phyloP scores from a whole-genome alignment of 805 yeast genomes.

The Candida qinlingensis region DNA sequence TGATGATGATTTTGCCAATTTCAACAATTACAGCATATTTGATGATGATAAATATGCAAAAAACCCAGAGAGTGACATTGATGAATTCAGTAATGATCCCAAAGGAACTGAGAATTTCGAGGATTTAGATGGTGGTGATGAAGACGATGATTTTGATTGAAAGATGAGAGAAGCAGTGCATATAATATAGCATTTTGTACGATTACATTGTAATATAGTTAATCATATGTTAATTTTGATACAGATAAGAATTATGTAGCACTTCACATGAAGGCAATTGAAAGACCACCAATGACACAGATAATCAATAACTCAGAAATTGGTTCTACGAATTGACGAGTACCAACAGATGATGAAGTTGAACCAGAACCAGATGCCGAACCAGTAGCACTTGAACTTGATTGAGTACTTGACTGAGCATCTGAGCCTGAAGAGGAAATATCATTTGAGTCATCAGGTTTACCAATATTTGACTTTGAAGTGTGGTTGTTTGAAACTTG shows the following conservation, averaged over 20 bases:
- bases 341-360: background rate
- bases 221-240: background rate
- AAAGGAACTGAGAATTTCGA: background rate
- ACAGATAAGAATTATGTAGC: too few species aligned
- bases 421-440: background rate
- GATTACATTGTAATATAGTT: background rate
- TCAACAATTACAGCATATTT: background rate
- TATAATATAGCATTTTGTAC: background rate
- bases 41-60: background rate
- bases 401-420: background rate
- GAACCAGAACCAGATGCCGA: background rate
- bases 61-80: slow-evolving; percentile 3
- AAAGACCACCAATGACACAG: background rate
- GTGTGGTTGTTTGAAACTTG: slow-evolving; percentile 5
- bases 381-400: background rate
- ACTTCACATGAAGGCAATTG: slow-evolving; percentile 1
- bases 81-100: background rate
- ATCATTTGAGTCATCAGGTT: slow-evolving; percentile 2
- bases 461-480: background rate
- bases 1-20: background rate
- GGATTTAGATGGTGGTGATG: slow-evolving; percentile 1
- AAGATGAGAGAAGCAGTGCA: background rate
- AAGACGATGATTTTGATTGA: background rate
- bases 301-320: slow-evolving; percentile 3
- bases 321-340: slow-evolving; percentile 1